Base-by-base conservation (phyloP, 306 rosid species). In the Castanea crenata region DNA sequence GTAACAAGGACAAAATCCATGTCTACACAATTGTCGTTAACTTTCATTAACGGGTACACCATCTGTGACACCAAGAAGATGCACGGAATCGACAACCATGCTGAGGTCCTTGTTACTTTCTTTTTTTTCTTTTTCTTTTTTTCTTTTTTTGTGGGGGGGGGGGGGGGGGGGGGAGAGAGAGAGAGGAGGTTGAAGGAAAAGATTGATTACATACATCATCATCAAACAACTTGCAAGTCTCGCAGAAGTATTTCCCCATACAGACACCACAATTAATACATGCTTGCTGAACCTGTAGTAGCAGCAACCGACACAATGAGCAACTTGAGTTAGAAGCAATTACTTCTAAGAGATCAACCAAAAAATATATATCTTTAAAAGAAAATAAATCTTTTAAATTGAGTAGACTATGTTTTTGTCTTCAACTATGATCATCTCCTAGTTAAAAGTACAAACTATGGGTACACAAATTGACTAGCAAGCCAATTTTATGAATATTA, bases 211-310 rank as follows among this genome's bases (percentile, higher is more conserved):
- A 13, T 11, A 83, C 97, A 88, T 94, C 97, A 70, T 94, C 97
- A 83, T 94, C 94, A 76, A 89, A 91, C 49, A 94, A 90, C 82
- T 92, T 94, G 92, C 97, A 94, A 1, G 78, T 74, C 73, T 70
- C 89, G n/a, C 97, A 94, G 79, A 88, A 94, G 87, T 91, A 92
- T 64, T 89, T 91, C 23, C 93, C 93, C 94, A 92, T 91, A 44
- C 97, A 91, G 23, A 94, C 97, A 78, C 97, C 97, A 82, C 97
- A 94, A 49, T 87, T 92, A 18, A 83, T 74, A 81, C 97, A 94
- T 74, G 86, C 79, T 82, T 94, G 97, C 83, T 71, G 92, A 85
- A 90, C 94, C 97, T 91, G 90, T 56, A 81, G 62, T n/a, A 71
- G 75, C 54, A 83, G 69, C 82, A 73, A 82, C 27, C 54, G 79